Evolutionary conservation across 257 asterid genomes (phyloP).

Genomic region (Jacaranda copaia): DNA sequence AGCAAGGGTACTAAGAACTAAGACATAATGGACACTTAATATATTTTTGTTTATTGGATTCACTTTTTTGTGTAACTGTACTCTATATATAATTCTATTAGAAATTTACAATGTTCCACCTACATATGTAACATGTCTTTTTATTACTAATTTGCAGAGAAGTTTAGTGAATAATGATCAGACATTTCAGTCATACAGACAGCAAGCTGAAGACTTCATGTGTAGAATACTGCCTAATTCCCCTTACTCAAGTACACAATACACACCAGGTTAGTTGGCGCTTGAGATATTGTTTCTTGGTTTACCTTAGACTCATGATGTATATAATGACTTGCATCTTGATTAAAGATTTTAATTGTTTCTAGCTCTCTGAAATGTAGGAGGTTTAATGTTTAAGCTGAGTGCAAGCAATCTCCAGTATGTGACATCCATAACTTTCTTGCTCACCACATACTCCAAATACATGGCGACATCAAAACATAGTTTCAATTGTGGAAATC

Average conservation of each 20-base stretch:
- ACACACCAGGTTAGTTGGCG: conserved; percentile 55
- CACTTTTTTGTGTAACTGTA: too few species aligned
- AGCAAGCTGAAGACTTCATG: conserved; percentile 71
- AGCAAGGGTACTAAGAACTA: conserved; percentile 57
- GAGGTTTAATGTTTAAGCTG: conserved; percentile 79
- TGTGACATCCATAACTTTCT: conserved; percentile 73
- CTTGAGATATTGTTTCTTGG: not conserved
- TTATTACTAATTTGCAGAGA: conserved; percentile 46
- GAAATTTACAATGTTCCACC: not conserved
- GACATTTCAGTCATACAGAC: conserved; percentile 54
- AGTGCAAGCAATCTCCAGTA: conserved; percentile 75
- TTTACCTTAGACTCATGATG: too few species aligned
- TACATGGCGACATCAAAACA: conserved; percentile 71
- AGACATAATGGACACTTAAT: not conserved
- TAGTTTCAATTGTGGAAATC: conserved; percentile 66
- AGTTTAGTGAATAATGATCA: conserved; percentile 57
- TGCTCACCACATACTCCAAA: conserved; percentile 83
- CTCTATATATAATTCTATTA: too few species aligned
- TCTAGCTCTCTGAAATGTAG: conserved; percentile 39
- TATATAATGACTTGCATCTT: too few species aligned
- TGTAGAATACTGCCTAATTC: conserved; percentile 77
- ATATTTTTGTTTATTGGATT: too few species aligned
- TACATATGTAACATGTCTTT: not conserved
- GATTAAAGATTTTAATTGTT: not conserved
- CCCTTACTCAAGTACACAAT: conserved; percentile 71